Evolutionary conservation across 2,329 filamentous ascomycete genomes (phyloP).

Genomic region (Fusarium penzigii): DNA sequence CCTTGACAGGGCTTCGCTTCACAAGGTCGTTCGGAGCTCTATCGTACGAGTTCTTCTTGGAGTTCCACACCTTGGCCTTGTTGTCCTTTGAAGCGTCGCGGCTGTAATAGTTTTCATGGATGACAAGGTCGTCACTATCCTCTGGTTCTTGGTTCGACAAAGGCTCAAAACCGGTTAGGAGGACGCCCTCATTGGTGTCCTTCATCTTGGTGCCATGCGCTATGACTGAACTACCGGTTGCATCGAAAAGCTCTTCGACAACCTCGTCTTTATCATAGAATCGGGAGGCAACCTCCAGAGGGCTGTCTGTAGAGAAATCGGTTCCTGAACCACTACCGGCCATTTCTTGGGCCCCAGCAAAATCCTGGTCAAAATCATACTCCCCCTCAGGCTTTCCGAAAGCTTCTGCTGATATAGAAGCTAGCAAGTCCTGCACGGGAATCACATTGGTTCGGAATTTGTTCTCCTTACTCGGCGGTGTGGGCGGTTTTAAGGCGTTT

Average conservation of each 20-base stretch:
- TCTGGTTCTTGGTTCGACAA: constrained; percentile 41
- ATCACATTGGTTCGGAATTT: constrained; percentile 88
- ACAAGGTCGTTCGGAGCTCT: constrained; percentile 62
- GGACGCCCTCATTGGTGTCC: constrained; percentile 39
- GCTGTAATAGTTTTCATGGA: constrained; percentile 78
- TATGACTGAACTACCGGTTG: constrained; percentile 37
- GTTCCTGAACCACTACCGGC: constrained; percentile 40
- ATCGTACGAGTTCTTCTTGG: constrained; percentile 72
- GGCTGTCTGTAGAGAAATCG: constrained; percentile 35
- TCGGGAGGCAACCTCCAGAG: constrained; percentile 44
- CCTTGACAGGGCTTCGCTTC: constrained; percentile 68
- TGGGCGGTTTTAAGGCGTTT: constrained; percentile 80
- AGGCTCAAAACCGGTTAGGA: constrained; percentile 36
- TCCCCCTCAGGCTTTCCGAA: constrained; percentile 65
- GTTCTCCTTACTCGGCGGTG: constrained; percentile 75
- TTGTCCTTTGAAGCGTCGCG: constrained; percentile 60
- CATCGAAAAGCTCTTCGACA: constrained; percentile 51
- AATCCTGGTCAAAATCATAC: constrained; percentile 65
- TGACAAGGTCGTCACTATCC: constrained; percentile 64
- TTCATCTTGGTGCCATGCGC: constrained; percentile 35
- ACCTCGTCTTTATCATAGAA: constrained; percentile 48
- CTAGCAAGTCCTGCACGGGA: constrained; percentile 83
- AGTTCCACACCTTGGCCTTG: constrained; percentile 79
- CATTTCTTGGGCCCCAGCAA: constrained; percentile 54
- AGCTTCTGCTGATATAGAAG: constrained; percentile 86